These are phyloP conservation scores for Yamadazyma endophytica DNA, from an alignment of 805 yeast genomes.

Conservation along the genomic window DNA sequence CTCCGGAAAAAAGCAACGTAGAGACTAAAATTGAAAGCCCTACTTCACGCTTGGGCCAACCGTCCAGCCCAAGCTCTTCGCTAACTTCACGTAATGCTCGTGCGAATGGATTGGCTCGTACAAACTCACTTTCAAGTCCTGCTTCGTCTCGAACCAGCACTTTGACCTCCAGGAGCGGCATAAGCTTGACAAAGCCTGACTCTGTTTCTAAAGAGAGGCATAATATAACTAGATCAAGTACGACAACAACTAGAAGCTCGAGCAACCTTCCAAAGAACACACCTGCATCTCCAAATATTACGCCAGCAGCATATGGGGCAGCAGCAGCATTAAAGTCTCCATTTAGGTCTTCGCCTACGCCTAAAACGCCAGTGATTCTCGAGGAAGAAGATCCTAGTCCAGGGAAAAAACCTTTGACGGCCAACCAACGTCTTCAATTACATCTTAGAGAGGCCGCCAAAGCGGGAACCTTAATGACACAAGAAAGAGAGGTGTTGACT, in stretches of 20 bases:
- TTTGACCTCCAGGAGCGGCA: too few relatives aligned
- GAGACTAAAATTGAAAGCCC: conserved; percentile 1
- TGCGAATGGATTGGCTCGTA: too few relatives aligned
- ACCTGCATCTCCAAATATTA: conserved; percentile 1
- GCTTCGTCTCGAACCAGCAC: too few relatives aligned
- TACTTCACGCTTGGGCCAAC: conserved; percentile 2
- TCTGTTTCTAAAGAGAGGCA: too few relatives aligned
- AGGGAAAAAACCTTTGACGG: conserved; percentile 23
- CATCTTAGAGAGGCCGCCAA: conserved; percentile 36
- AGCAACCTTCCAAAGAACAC: too few relatives aligned
- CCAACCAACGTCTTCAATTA: conserved; percentile 35
- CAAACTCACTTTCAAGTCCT: too few relatives aligned
- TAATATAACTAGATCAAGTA: too few relatives aligned
- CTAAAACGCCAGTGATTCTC: conserved; percentile 3
- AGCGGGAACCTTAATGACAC: conserved; percentile 33
- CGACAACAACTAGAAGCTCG: too few relatives aligned
- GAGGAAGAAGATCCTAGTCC: conserved; percentile 12
- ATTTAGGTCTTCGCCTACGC: conserved; percentile 9
- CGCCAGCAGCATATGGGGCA: conserved; percentile 5
- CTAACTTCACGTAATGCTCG: too few relatives aligned
- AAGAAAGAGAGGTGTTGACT: conserved; percentile 30
- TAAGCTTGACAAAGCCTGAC: too few relatives aligned
- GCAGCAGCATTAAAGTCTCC: too few relatives aligned
- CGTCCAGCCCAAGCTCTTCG: conserved; percentile 1
- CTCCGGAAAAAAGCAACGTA: conserved; percentile 1